phyloP scores from a whole-genome alignment of 345 rosid genomes.

The Euclidium syriacum region DNA sequence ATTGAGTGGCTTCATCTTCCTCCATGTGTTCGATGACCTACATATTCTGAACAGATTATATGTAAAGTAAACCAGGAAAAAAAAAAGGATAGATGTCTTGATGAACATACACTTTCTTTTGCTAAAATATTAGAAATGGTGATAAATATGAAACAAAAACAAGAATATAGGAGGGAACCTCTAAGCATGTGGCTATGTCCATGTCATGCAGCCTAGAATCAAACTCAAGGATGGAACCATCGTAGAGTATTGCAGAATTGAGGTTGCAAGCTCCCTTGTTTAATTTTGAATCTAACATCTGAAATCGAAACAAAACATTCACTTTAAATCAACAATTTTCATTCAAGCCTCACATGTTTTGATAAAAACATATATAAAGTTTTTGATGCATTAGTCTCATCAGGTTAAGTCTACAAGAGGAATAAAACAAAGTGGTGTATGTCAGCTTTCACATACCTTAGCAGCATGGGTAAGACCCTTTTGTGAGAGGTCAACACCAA shows the following conservation, averaged over 20 bases:
- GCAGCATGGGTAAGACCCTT: conserved; percentile 89
- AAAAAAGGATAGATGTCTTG: no score
- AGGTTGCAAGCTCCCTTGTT: conserved; percentile 41
- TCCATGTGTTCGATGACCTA: conserved; percentile 99
- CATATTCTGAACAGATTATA: neutral
- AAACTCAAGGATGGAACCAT: conserved; percentile 73
- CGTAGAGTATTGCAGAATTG: conserved; percentile 68
- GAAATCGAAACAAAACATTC: conserved; percentile 20
- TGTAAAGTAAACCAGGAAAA: no score
- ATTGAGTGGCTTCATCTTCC: conserved; percentile 68
- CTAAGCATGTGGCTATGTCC: conserved; percentile 90
- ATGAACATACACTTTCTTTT: no score
- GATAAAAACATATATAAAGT: neutral
- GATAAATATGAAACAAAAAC: neutral
- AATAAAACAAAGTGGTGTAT: no score
- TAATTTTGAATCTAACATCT: conserved; percentile 82
- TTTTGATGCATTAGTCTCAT: neutral
- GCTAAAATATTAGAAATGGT: no score
- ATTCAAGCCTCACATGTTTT: neutral
- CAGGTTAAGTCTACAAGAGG: neutral
- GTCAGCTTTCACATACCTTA: no score
- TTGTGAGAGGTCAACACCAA: conserved; percentile 76
- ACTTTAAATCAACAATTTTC: neutral
- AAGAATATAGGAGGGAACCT: conserved; percentile 42
- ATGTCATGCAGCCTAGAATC: conserved; percentile 63